A percentile compares a stretch with the other conserved stretches of the same genome.
Conservation (phyloP, 2,329 filamentous ascomycete species). For the Dryadomyces quercivorus region DNA sequence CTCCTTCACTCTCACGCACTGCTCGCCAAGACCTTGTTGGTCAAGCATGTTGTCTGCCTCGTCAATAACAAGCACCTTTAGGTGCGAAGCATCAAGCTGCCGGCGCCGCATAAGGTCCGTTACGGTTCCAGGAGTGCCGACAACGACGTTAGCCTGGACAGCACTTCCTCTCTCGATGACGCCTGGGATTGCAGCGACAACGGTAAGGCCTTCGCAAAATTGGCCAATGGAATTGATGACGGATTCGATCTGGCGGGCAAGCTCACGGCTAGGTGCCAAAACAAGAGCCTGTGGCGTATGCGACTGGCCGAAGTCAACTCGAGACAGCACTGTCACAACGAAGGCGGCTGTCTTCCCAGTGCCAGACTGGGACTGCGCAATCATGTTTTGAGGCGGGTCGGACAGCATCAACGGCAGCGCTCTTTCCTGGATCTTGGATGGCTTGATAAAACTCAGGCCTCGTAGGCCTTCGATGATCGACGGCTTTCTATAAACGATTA, state of each 20-base stretch:
- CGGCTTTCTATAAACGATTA: constrained; percentile 25
- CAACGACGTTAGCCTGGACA: constrained; percentile 67
- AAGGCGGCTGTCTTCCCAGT: constrained; percentile 98
- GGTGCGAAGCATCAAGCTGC: constrained; percentile 56
- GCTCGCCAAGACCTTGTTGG: constrained; percentile 86
- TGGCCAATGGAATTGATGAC: constrained; percentile 76
- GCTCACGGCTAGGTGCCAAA: constrained; percentile 83
- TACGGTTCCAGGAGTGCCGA: constrained; percentile 89
- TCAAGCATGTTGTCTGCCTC: constrained; percentile 99
- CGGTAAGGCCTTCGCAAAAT: constrained; percentile 63
- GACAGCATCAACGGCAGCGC: constrained; percentile 80
- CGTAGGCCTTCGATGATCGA: constrained; percentile 66
- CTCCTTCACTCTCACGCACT: constrained; percentile 83
- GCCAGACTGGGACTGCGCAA: constrained; percentile 97
- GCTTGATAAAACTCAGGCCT: constrained; percentile 79
- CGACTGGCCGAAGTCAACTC: constrained; percentile 61
- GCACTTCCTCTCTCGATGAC: constrained; percentile 54
- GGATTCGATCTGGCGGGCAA: constrained; percentile 85
- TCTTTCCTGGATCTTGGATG: constrained; percentile 95
- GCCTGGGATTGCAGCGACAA: constrained; percentile 76
- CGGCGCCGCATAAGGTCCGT: constrained; percentile 73
- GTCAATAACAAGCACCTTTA: constrained; percentile 82
- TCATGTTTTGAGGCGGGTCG: constrained; percentile 84
- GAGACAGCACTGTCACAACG: constrained; percentile 79
- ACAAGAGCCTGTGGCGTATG: constrained; percentile 73